phyloP scores from a whole-genome alignment of 495 filamentous ascomycete species.

The Neurospora sp. region DNA sequence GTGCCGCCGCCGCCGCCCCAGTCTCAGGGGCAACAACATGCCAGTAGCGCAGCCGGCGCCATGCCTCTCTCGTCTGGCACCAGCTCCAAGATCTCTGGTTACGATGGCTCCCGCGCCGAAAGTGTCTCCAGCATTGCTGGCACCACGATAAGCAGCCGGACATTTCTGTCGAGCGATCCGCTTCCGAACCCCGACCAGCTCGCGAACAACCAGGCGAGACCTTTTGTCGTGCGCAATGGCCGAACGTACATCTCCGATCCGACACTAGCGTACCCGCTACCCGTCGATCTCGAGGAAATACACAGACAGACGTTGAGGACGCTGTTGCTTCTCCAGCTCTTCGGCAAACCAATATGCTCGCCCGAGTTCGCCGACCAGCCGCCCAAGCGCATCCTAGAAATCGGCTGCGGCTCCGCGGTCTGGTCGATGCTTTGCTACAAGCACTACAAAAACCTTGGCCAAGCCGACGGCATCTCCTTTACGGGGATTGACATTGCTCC shows the following conservation, averaged over 20 bases:
- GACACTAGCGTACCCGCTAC: slow-evolving; percentile 67
- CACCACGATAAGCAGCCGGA: slow-evolving; percentile 25
- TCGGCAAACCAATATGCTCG: slow-evolving; percentile 68
- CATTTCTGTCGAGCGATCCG: slow-evolving; percentile 25
- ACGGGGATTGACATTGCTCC: slow-evolving; percentile 77
- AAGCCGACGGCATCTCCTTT: slow-evolving; percentile 50
- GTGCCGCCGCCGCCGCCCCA: background rate
- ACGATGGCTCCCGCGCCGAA: slow-evolving; percentile 23
- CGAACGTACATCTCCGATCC: slow-evolving; percentile 73
- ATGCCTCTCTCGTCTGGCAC: slow-evolving; percentile 24
- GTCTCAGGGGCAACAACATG: slow-evolving; percentile 21
- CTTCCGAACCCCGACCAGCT: slow-evolving; percentile 11
- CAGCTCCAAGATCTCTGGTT: slow-evolving; percentile 12
- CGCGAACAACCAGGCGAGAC: slow-evolving; percentile 34
- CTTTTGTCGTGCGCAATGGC: slow-evolving; percentile 64
- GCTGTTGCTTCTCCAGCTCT: slow-evolving; percentile 67
- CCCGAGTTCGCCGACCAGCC: slow-evolving; percentile 52
- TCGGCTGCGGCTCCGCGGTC: slow-evolving; percentile 80
- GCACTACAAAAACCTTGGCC: slow-evolving; percentile 54
- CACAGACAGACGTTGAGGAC: slow-evolving; percentile 82
- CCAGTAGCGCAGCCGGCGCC: slow-evolving; percentile 7
- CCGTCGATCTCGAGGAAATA: slow-evolving; percentile 78
- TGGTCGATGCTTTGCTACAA: slow-evolving; percentile 83
- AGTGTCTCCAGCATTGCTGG: slow-evolving; percentile 29
- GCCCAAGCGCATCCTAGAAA: slow-evolving; percentile 69